Evolutionary conservation across 2,329 filamentous ascomycete species (phyloP).

Genomic region (Fusarium lyarnte): DNA sequence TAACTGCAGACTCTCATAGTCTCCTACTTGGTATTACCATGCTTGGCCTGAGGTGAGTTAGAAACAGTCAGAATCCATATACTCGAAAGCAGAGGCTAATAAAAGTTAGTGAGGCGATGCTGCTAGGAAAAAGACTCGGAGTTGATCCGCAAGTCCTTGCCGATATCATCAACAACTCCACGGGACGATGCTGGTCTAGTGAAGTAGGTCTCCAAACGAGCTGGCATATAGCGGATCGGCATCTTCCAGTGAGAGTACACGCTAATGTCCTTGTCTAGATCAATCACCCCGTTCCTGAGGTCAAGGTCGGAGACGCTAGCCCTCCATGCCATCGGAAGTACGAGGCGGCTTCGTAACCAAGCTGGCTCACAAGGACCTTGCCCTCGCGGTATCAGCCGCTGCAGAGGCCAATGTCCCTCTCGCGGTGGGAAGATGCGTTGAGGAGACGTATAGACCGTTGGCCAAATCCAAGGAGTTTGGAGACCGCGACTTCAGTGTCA

Average conservation of each 20-base stretch:
- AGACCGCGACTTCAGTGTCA: not conserved
- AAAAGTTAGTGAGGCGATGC: not conserved
- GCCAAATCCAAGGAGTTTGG: not conserved
- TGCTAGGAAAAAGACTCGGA: not conserved
- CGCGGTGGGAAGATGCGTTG: not conserved
- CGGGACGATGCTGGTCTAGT: not conserved
- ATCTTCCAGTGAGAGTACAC: not conserved
- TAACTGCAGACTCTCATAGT: not conserved
- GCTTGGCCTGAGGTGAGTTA: not conserved
- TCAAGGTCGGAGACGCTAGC: not conserved
- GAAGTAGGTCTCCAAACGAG: not conserved
- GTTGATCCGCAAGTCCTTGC: not conserved
- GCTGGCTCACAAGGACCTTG: not conserved
- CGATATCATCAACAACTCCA: not conserved
- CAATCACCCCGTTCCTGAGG: not conserved
- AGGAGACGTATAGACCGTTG: not conserved
- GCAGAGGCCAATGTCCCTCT: not conserved
- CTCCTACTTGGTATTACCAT: not conserved
- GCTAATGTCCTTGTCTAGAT: not conserved
- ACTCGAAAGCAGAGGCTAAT: not conserved
- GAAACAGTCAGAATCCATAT: no score
- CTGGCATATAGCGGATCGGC: accelerated
- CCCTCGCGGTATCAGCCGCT: not conserved
- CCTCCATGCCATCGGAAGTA: not conserved
- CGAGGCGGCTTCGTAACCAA: not conserved